Percentiles rank a stretch among this genome's conserved stretches.
Conservation (phyloP, 441 rosid genomes). For the Geranium incanum region DNA sequence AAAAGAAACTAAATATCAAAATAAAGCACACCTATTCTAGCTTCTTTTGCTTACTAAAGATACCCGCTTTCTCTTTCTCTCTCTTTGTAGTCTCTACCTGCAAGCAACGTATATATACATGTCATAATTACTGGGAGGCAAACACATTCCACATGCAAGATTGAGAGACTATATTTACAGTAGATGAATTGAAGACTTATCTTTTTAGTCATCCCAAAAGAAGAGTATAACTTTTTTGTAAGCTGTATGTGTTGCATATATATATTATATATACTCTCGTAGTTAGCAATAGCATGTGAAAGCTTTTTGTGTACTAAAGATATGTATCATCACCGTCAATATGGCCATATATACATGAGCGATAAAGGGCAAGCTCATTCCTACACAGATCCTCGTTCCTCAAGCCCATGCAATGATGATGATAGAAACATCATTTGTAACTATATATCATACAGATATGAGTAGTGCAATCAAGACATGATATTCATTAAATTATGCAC, state of each 20-base stretch:
- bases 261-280: background rate
- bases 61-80: conserved; percentile 15
- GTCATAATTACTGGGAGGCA: background rate
- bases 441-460: no score
- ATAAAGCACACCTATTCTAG: conserved; percentile 24
- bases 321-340: background rate
- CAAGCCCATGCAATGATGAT: background rate
- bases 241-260: background rate
- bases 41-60: conserved; percentile 25
- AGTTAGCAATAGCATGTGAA: background rate
- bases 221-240: background rate
- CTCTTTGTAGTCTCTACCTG: conserved; percentile 6
- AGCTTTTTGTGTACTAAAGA: background rate
- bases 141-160: background rate
- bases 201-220: background rate
- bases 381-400: background rate
- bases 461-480: no score
- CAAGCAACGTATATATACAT: background rate
- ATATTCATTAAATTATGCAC: no score
- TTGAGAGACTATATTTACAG: background rate
- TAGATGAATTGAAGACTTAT: background rate
- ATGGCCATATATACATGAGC: background rate
- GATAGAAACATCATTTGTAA: background rate
- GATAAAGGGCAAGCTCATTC: background rate
- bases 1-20: background rate